Evolutionary conservation across 768 basidiomycete species (phyloP).

Genomic region (Brasilioporus rufonigricans): DNA sequence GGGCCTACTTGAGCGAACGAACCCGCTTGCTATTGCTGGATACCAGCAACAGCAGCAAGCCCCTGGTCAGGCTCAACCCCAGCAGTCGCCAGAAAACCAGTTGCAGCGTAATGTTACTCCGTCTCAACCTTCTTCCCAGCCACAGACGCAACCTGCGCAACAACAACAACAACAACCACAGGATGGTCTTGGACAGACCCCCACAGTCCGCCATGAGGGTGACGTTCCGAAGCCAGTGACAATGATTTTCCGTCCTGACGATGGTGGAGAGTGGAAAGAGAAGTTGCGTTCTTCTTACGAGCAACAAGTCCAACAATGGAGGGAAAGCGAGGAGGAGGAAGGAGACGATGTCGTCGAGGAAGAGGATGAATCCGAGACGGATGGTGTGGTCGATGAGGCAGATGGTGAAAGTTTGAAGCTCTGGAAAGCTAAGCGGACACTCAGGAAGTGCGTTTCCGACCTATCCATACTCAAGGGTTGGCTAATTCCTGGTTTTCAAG

Average conservation of each 20-base stretch:
- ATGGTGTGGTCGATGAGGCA: constrained; percentile 54
- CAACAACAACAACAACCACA: constrained; percentile 22
- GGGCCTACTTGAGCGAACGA: constrained; percentile 54
- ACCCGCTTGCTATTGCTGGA: constrained; percentile 33
- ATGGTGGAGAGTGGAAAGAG: constrained; percentile 84
- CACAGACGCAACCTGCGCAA: constrained; percentile 16
- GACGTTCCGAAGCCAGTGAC: constrained; percentile 40
- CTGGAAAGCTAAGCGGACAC: constrained; percentile 84
- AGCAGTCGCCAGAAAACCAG: constrained; percentile 33
- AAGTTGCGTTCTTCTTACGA: constrained; percentile 66
- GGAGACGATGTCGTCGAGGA: constrained; percentile 70
- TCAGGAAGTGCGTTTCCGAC: constrained; percentile 73
- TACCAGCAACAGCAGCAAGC: constrained; percentile 39
- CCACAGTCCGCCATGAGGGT: constrained; percentile 12
- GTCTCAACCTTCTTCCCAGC: constrained; percentile 35
- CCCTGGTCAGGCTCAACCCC: constrained; percentile 26
- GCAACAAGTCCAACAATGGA: constrained; percentile 34
- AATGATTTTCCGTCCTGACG: constrained; percentile 86
- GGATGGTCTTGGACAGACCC: constrained; percentile 14
- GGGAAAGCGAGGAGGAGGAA: constrained; percentile 54
- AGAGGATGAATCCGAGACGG: constrained; percentile 58
- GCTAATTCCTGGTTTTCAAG: constrained; percentile 38
- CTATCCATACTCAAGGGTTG: background rate
- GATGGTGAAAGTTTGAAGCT: constrained; percentile 69
- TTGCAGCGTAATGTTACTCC: constrained; percentile 16